Conservation (phyloP, 176 grass and related monocot genomes). For the Triticum turgidum region DNA sequence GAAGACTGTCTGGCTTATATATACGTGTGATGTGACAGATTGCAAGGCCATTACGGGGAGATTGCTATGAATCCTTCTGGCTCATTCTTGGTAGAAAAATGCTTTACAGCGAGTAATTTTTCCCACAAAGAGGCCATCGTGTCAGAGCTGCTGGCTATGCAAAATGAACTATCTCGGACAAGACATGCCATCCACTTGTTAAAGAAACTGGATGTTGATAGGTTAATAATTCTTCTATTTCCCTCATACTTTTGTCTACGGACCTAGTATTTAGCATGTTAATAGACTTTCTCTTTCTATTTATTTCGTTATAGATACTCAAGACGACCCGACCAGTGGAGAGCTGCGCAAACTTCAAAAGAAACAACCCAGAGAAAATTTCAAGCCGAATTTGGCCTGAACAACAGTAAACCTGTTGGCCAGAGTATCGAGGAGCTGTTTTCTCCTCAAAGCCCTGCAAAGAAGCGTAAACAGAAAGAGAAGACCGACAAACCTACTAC, state of each 20-base stretch:
- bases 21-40: constrained; percentile 42
- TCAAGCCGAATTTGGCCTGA: constrained; percentile 65
- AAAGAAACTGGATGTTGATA: constrained; percentile 93
- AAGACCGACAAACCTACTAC: constrained; percentile 17
- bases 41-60: constrained; percentile 72
- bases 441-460: constrained; percentile 36
- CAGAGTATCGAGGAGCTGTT: constrained; percentile 20
- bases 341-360: constrained; percentile 66
- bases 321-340: constrained; percentile 89
- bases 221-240: constrained; percentile 38
- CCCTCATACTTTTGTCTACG: background rate
- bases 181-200: constrained; percentile 85
- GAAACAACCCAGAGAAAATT: constrained; percentile 72
- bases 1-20: background rate
- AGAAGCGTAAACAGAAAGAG: constrained; percentile 39
- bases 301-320: constrained; percentile 53
- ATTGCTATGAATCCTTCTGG: constrained; percentile 79
- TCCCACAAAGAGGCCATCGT: constrained; percentile 83
- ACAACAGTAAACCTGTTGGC: constrained; percentile 31
- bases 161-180: constrained; percentile 61
- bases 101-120: constrained; percentile 77
- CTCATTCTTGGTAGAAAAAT: constrained; percentile 92
- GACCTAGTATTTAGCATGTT: background rate
- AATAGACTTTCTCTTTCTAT: background rate
- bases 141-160: constrained; percentile 59